Base-by-base conservation (phyloP, 345 rosid species). In the Populus ilicifolia region DNA sequence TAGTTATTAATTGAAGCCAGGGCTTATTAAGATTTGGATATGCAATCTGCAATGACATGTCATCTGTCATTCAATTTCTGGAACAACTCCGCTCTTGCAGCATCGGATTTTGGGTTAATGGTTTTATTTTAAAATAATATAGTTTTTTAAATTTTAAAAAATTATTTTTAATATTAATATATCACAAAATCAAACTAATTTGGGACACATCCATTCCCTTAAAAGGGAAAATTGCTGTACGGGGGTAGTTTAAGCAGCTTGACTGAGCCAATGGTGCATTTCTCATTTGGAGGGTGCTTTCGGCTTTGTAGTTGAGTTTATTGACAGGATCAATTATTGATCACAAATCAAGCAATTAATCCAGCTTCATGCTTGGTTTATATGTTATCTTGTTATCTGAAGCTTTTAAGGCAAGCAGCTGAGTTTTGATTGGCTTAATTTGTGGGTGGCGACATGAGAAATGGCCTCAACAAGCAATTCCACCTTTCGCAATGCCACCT, bases 401-500 rank as follows among this genome's bases (percentile, higher is more conserved):
- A 72, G 70, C 82, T 78, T 78, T 72, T 0, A 75, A 75, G 77
- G 79, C 75, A 73, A 80, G 79, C 65, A 61, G 69, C 23, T 11
- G 6, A 17, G 33, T 50, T 70, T 5, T 23, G 66, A 62, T n/a
- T 52, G 69, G 67, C 35, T 66, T 82, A 67, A 69, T 52, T 11
- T 65, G 56, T 63, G 85, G 74, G 67, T 14, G 75, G 74, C 62
- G 80, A 62, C 67, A 71, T 68, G 44, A 30, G 76, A 73, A 69
- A 35, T 50, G 75, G 66, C 25, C 61, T 44, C 63, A 62, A 46
- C 38, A 80, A 38, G 48, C 25, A 23, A 20, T 33, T 77, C 78
- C 36, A 80, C 77, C 80, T 80, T 82, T 79, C 76, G 48, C 25
- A 23, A 20, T 33, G 75, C 78, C 29, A 75, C 77, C 80, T 82